Base-by-base conservation (phyloP, 768 basidiomycete species). In the Tulasnella sp. region DNA sequence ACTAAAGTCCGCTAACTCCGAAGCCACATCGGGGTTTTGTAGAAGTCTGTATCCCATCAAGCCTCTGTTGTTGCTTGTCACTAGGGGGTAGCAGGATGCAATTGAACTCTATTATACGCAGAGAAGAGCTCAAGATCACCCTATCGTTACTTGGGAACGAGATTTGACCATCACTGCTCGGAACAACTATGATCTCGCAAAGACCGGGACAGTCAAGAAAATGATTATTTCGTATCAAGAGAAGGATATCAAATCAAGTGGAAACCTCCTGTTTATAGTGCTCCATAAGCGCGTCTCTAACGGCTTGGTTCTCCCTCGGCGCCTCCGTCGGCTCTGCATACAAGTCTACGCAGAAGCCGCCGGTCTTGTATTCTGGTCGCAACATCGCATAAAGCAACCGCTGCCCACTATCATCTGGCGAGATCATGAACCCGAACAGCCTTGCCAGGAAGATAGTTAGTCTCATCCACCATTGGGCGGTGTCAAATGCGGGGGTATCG, bases 401-500 rank as follows among this genome's bases (percentile, higher is more conserved):
- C n/a, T 59, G 52, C 26, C 52, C 52, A n/a, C 52, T 59, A n/a
- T 59, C 52, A n/a, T 22, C 52, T 29, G 52, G 52, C 52, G 52
- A 29, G 29, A 59, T 22, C 52, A 59, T 59, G n/a, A 59, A 59
- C 19, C n/a, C n/a, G n/a, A 47, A 22, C 44, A 59, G 29, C n/a
- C n/a, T 59, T 29, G 52, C 52, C 52, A 59, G 17, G 5, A 59
- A 59, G 12, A 59, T 29, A n/a, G 29, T 26, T 11, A 29, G 52
- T 29, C 29, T 59, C 14, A 4, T n/a, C 52, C 52, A 59, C 52
- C 52, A 59, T 12, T 7, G 5, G n/a, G 29, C 52, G 11, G 52
- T 26, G 52, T 59, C 52, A n/a, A 59, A 59, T 22, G 7, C 52
- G 9, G 74, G 69, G 0, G 84, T 84, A 22, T 80, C 77, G n/a